A percentile compares a stretch with the other conserved stretches of the same genome.
These are phyloP conservation scores for Phytopythium chamaehyphon DNA, from an alignment of 352 stramenopile species.

Conservation along the genomic window DNA sequence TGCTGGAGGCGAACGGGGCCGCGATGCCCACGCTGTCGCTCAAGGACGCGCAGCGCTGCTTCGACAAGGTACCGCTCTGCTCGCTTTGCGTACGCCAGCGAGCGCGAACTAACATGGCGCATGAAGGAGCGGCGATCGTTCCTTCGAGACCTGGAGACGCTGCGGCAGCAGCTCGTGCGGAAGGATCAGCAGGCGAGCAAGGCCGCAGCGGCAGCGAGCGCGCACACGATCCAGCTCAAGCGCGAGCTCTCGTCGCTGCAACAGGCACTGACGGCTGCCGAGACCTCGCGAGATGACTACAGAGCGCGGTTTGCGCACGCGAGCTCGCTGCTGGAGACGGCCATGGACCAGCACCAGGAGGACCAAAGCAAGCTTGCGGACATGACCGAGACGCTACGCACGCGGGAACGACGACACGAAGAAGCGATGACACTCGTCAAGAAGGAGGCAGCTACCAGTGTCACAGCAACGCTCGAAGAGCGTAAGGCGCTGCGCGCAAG, in stretches of 20 bases:
- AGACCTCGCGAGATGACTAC: constrained; percentile 43
- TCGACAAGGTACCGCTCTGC: constrained; percentile 73
- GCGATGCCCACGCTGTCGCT: constrained; percentile 44
- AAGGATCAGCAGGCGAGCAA: constrained; percentile 61
- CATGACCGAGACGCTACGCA: constrained; percentile 51
- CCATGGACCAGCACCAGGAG: constrained; percentile 70
- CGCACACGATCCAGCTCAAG: constrained; percentile 72
- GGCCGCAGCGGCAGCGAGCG: constrained; percentile 41
- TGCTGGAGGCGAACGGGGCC: constrained; percentile 16
- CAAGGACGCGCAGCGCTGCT: constrained; percentile 70
- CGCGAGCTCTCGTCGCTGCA: constrained; percentile 65
- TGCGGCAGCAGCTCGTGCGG: constrained; percentile 71
- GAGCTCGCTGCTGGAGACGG: constrained; percentile 65
- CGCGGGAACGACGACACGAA: constrained; percentile 56
- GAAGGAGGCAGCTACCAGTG: constrained; percentile 43
- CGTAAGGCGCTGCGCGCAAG: constrained; percentile 61
- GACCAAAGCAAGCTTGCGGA: constrained; percentile 47
- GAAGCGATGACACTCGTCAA: constrained; percentile 54
- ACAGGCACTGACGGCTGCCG: constrained; percentile 28
- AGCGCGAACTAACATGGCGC: constrained; percentile 13
- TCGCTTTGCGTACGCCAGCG: too few relatives aligned
- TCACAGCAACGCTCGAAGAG: constrained; percentile 62
- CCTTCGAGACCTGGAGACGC: constrained; percentile 62
- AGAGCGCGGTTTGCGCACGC: constrained; percentile 62
- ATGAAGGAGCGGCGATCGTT: constrained; percentile 60